phyloP scores from a whole-genome alignment of 2,329 filamentous ascomycete species.

The Exophiala viscosa region DNA sequence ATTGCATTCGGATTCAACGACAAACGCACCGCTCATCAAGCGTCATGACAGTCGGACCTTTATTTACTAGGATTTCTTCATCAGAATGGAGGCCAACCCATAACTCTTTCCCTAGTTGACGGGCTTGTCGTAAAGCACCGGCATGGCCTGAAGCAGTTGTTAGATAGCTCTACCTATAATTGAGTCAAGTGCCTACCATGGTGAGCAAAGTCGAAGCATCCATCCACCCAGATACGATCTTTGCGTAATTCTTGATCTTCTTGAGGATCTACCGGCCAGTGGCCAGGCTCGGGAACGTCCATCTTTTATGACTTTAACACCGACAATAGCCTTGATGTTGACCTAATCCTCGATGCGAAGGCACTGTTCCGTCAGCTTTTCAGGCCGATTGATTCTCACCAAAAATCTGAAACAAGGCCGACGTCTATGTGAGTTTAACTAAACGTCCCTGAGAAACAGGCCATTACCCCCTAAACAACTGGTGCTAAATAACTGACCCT shows the following conservation, averaged over 20 bases:
- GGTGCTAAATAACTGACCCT: slow-evolving; percentile 8
- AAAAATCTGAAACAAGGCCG: slow-evolving; percentile 1
- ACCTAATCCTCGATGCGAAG: no score
- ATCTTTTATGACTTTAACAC: slow-evolving; percentile 6
- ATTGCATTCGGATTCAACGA: slow-evolving; percentile 22
- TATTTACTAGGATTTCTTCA: slow-evolving; percentile 92
- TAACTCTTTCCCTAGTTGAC: slow-evolving; percentile 82
- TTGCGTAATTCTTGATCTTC: slow-evolving; percentile 55
- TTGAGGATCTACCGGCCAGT: slow-evolving; percentile 65
- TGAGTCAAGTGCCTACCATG: slow-evolving; percentile 60
- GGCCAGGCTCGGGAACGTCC: slow-evolving; percentile 49
- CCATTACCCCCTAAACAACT: slow-evolving; percentile 11
- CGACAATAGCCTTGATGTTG: not conserved
- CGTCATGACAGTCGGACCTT: slow-evolving; percentile 96
- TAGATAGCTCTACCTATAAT: slow-evolving; percentile 14
- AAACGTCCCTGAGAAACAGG: slow-evolving; percentile 8
- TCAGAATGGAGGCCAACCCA: slow-evolving; percentile 93
- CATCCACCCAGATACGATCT: slow-evolving; percentile 92
- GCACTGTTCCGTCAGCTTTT: no score
- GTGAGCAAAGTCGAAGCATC: slow-evolving; percentile 98
- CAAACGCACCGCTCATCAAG: slow-evolving; percentile 68
- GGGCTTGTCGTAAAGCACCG: slow-evolving; percentile 92
- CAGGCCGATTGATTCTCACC: not conserved
- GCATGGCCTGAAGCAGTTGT: slow-evolving; percentile 68
- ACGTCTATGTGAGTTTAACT: not conserved